Evolutionary conservation across 2,329 filamentous ascomycete species (phyloP).

Genomic region (Cytospora schulzeri): DNA sequence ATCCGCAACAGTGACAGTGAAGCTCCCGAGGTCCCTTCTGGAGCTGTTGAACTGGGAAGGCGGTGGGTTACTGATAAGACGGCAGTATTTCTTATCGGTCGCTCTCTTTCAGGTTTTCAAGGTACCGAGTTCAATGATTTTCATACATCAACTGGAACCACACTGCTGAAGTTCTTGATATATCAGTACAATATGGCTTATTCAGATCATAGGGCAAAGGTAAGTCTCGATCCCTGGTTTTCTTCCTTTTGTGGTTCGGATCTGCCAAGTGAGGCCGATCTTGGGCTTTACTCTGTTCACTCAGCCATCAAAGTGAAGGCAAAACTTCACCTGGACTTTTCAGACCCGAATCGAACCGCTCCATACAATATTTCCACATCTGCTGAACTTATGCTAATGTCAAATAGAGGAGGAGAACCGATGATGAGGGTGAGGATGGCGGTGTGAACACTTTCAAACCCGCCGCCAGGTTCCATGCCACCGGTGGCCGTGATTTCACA

Average conservation of each 20-base stretch:
- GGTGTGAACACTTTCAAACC: slow-evolving; percentile 64
- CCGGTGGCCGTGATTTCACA: slow-evolving; percentile 68
- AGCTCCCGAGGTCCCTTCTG: no score
- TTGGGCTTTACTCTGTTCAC: background rate
- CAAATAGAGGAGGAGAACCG: slow-evolving; percentile 55
- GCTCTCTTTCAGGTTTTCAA: slow-evolving; percentile 18
- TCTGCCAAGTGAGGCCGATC: background rate
- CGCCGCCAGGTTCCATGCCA: slow-evolving; percentile 68
- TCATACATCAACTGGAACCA: background rate
- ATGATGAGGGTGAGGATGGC: slow-evolving; percentile 38
- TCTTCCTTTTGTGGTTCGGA: background rate
- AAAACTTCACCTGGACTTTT: background rate
- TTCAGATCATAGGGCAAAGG: slow-evolving; percentile 29
- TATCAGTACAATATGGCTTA: slow-evolving; percentile 10
- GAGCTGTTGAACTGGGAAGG: background rate
- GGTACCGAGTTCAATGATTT: background rate
- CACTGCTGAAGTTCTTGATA: background rate
- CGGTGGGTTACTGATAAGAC: slow-evolving; percentile 6
- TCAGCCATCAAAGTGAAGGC: slow-evolving; percentile 15
- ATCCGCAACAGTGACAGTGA: background rate
- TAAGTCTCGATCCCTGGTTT: background rate
- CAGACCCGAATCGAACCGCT: background rate
- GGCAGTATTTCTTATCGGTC: slow-evolving; percentile 19
- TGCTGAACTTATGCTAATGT: slow-evolving; percentile 25
- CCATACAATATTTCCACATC: slow-evolving; percentile 1